Percentiles rank a stretch among this genome's conserved stretches.
phyloP scores from a whole-genome alignment of 78 protist species.

The Dictyostelium brefeldianum region DNA sequence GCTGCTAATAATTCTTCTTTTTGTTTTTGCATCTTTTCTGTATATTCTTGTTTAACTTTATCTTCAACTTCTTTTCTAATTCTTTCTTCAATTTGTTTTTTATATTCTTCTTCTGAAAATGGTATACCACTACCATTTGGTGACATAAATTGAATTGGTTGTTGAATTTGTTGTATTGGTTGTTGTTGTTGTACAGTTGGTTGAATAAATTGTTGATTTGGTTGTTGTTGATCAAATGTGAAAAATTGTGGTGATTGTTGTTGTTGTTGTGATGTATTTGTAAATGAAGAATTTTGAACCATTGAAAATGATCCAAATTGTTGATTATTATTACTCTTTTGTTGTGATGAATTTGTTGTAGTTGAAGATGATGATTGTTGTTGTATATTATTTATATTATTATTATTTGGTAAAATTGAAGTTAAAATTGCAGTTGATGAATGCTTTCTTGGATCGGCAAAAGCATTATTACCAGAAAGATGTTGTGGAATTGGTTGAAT shows the following conservation, averaged over 20 bases:
- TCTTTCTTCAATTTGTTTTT: slow-evolving; percentile 63
- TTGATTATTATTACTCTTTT: neutral
- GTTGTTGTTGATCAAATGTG: slow-evolving; percentile 2
- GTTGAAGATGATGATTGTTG: slow-evolving; percentile 9
- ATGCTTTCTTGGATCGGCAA: slow-evolving; percentile 74
- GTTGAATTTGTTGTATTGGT: neutral
- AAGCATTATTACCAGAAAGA: slow-evolving; percentile 37
- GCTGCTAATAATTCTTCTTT: neutral
- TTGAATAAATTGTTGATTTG: neutral
- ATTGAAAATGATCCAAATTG: slow-evolving; percentile 46
- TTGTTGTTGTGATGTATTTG: neutral
- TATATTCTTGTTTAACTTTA: slow-evolving; percentile 37
- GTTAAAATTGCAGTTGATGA: slow-evolving; percentile 1
- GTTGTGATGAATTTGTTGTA: neutral
- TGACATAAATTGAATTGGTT: neutral
- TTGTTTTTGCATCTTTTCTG: slow-evolving; percentile 36
- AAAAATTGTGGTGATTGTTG: neutral
- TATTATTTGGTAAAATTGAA: slow-evolving; percentile 7
- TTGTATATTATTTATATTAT: neutral
- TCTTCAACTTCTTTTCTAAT: slow-evolving; percentile 79
- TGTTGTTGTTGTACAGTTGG: neutral
- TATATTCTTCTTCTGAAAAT: slow-evolving; percentile 67
- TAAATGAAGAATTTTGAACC: slow-evolving; percentile 43
- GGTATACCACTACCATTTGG: neutral
- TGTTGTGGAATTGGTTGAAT: slow-evolving; percentile 77